These are phyloP conservation scores for Leishmania major DNA, from an alignment of 208 protist species.

Conservation along the genomic window DNA sequence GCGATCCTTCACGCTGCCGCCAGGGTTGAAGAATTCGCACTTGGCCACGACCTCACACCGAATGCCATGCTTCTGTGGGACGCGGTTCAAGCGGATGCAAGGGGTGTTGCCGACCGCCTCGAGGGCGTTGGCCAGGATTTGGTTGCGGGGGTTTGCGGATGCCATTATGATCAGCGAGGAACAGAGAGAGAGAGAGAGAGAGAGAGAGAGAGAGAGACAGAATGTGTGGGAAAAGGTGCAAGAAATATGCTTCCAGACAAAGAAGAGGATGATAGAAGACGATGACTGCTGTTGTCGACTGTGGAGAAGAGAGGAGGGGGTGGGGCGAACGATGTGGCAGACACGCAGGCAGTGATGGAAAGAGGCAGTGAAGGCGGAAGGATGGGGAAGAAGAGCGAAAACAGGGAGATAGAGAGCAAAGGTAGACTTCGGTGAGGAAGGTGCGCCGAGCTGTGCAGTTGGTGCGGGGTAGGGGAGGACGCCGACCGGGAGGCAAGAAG, in stretches of 20 bases:
- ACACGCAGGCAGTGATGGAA: background rate
- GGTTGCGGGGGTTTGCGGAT: slow-evolving; percentile 18
- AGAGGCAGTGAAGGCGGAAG: background rate
- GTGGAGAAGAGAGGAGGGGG: background rate
- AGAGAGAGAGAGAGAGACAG: background rate
- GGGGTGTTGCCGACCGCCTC: slow-evolving; percentile 89
- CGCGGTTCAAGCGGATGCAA: slow-evolving; percentile 85
- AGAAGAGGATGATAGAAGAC: background rate
- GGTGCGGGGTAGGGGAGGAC: background rate
- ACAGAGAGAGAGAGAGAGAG: background rate
- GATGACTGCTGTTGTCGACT: background rate
- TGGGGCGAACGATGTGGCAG: background rate
- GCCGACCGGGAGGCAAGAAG: background rate
- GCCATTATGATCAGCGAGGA: slow-evolving; percentile 5
- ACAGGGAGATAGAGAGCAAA: no score
- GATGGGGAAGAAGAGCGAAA: no score
- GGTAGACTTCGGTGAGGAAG: no score
- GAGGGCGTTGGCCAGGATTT: slow-evolving; percentile 60
- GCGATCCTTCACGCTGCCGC: slow-evolving; percentile 98
- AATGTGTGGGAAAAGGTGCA: background rate
- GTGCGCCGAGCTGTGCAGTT: no score
- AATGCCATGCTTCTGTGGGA: slow-evolving; percentile 75
- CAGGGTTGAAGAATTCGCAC: slow-evolving; percentile 93
- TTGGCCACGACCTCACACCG: slow-evolving; percentile 92
- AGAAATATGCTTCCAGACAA: background rate